Evolutionary conservation across 371 early-diverging fungal genomes (phyloP), one percentile per base, ranked within the genome.

Genomic region (Phascolomyces articulosus): DNA sequence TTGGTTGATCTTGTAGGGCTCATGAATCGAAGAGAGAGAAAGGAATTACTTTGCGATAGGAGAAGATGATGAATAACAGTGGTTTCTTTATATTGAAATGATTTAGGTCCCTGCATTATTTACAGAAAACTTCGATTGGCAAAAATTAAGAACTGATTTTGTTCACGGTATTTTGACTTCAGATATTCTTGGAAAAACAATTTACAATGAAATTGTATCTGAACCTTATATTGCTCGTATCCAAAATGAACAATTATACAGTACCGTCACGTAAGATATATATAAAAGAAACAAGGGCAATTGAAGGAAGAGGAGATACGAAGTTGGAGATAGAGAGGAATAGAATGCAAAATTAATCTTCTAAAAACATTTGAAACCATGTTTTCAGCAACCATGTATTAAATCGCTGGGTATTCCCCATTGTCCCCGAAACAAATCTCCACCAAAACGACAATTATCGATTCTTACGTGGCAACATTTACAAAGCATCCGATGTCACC

Each of bases 121-220:
- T 66, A 93, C 94, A 4, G 98, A 98, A 69, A 97, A 97, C 82
- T 97, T 97, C 77, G 98, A 98, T 79, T 98, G 96, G 84, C 96
- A 96, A 74, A 87, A 90, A 44, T 82, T 97, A 51, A 87, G 96
- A 24, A 80, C 83, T 21, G 95, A 98, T 74, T 98, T 98, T 77
- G 91, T 97, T 13, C 88, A 90, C 38, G 97, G 96, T 54, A 92
- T 97, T 55, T 71, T 97, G 64, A 92, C 91, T 38, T 95, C 96
- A 4, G 96, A 96, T 64, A 82, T 97, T 55, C 79, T 96, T 51
- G 91, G 90, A 24, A 93, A 95, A 74, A 91, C 95, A 2, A 93
- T 98, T 40, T 93, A 95, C 71, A 83, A 87, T 38, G 90, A 96
- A 51, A 77, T 95, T 53, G 78, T 95, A 26, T 69, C 79, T 0